Conservation (phyloP, 1,284 basidiomycete genomes). For the Apiotrichum laibachii region DNA sequence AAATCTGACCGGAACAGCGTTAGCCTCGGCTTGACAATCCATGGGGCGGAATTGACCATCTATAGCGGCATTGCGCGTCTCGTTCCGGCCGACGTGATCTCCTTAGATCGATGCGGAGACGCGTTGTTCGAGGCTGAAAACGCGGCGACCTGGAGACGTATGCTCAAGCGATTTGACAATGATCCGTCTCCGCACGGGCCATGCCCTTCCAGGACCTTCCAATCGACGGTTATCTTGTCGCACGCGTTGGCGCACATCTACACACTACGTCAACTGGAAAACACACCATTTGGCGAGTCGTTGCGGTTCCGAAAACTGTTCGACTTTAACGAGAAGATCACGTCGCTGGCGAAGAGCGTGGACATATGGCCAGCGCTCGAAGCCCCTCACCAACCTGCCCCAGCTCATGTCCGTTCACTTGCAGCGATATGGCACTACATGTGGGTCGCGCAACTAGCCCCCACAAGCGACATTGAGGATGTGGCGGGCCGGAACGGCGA, state of each 20-base stretch:
- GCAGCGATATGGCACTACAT: conserved; percentile 11
- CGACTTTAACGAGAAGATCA: conserved; percentile 8
- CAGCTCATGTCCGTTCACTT: not conserved
- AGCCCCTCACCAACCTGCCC: not conserved
- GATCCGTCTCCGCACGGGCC: not conserved
- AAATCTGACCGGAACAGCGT: conserved; percentile 2
- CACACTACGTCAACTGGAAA: conserved; percentile 2
- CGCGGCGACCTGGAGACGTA: conserved; percentile 7
- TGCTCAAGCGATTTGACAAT: not conserved
- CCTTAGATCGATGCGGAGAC: conserved; percentile 8
- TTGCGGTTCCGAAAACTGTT: not conserved
- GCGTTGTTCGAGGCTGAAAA: conserved; percentile 17
- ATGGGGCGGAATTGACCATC: conserved; percentile 10
- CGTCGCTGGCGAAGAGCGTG: not conserved
- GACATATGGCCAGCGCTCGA: not conserved
- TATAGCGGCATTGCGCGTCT: conserved; percentile 8
- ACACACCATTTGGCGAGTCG: not conserved
- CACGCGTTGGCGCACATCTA: conserved; percentile 10
- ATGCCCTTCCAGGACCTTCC: not conserved
- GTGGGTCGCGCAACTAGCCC: conserved; percentile 6
- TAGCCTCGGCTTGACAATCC: conserved; percentile 11
- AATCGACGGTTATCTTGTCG: conserved; percentile 5
- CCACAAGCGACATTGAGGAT: conserved; percentile 7
- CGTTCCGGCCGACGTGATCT: not conserved
- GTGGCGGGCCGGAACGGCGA: conserved; percentile 6